Evolutionary conservation across 2,329 filamentous ascomycete genomes (phyloP), one percentile per base, ranked within the genome.

Genomic region (Fusarium cicatricum): DNA sequence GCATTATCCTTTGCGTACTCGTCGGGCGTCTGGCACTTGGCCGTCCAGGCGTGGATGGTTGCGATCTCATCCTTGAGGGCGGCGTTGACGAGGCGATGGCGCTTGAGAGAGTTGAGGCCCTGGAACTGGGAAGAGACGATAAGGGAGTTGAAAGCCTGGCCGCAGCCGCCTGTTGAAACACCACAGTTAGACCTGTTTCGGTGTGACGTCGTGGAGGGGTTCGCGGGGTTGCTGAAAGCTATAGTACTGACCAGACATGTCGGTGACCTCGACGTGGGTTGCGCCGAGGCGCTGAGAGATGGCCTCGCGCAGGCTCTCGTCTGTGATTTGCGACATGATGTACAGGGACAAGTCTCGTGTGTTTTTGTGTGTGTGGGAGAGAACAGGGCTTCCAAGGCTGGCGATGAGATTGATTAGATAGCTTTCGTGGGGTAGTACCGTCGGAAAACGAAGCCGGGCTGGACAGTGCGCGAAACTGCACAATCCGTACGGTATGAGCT

Each of bases 1-100:
- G 47, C 54, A 21, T 43, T 58, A 19, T 74, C 75, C 66, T 71
- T 74, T 77, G 91, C 85, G 87, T 90, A 96, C 79, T 97, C 91
- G 69, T 92, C 91, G 1, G 91, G 91, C 9, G 93, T 97, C 78
- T 92, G 90, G 74, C 93, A 97, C 77, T 92, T 96, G 23, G 92
- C 91, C 51, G 91, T 96, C 93, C 93, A 97, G 33, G 93, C 93
- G 79, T 97, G 93, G 67, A 97, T 96, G 62, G 85, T 85, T 14
- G 91, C 90, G 73, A 97, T 96, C 78, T 97, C 92, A 40, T 88
- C 85, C 78, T 92, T 94, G 67, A 97, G 81, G 5, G 87, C 87
- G 14, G 83, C 83, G 76, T 97, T 97, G 67, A 96, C 92, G 60
- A 96, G 82, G 37, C 93, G 87, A 76, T 97, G 91, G 52, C 93